Conservation (phyloP, 192 early-diverging fungal species). For the Gryganskiella cystojenkinii region DNA sequence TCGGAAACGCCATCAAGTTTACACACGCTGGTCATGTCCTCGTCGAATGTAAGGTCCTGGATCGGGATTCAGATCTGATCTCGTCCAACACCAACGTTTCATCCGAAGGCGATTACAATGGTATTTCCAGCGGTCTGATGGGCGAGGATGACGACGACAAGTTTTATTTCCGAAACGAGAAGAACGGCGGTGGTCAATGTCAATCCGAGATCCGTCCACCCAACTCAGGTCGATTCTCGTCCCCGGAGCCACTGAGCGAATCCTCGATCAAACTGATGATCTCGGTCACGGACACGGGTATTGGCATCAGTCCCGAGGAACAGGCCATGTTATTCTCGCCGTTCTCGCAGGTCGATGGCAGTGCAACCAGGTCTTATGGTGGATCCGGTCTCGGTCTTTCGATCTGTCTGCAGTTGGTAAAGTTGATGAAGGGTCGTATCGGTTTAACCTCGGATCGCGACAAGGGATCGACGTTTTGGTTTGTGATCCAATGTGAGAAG, state of each 20-base stretch:
- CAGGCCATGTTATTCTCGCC: slow-evolving; percentile 61
- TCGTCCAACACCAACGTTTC: not conserved
- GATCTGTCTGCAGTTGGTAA: slow-evolving; percentile 69
- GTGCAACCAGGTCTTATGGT: slow-evolving; percentile 71
- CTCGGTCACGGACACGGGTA: slow-evolving; percentile 64
- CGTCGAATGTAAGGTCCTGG: slow-evolving; percentile 57
- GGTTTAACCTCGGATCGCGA: slow-evolving; percentile 53
- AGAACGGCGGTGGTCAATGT: slow-evolving; percentile 30
- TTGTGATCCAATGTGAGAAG: slow-evolving; percentile 51
- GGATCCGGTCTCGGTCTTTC: slow-evolving; percentile 76
- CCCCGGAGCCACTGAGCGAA: slow-evolving; percentile 49
- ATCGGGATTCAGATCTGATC: slow-evolving; percentile 33
- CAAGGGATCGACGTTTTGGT: slow-evolving; percentile 63
- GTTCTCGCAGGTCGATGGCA: slow-evolving; percentile 75
- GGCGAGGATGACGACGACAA: slow-evolving; percentile 24
- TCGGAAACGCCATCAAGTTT: slow-evolving; percentile 78
- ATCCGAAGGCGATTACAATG: slow-evolving; percentile 15
- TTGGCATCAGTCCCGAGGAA: slow-evolving; percentile 51
- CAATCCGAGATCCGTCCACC: slow-evolving; percentile 42
- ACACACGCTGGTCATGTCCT: slow-evolving; percentile 68
- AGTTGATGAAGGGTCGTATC: slow-evolving; percentile 67
- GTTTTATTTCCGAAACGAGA: slow-evolving; percentile 46
- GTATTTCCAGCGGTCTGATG: too few species aligned
- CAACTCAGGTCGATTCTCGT: slow-evolving; percentile 47
- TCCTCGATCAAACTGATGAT: slow-evolving; percentile 51